Evolutionary conservation across 139 green algal species (phyloP).

Genomic region (Chlorella vulgaris): DNA sequence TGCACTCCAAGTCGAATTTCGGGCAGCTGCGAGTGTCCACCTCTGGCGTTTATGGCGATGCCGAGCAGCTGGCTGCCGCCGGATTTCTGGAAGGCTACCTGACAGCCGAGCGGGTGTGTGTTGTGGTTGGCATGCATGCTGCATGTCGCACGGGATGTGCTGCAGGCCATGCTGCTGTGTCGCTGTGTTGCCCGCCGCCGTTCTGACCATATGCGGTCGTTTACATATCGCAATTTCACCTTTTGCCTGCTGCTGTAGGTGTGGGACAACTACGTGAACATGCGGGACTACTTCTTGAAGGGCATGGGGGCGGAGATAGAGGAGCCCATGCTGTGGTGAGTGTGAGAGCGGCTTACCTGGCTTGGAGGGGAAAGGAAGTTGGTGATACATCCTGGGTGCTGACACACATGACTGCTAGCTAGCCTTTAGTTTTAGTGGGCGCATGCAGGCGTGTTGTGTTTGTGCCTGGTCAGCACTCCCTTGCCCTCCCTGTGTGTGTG

Average conservation of each 20-base stretch:
- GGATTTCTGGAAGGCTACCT: conserved; percentile 72
- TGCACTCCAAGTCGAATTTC: conserved; percentile 58
- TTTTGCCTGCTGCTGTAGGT: neutral
- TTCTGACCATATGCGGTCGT: no score
- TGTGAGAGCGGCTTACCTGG: neutral
- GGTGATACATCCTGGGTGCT: neutral
- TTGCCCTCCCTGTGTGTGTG: neutral
- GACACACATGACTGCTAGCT: no score
- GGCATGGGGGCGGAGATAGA: conserved; percentile 1
- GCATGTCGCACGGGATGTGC: neutral
- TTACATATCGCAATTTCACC: no score
- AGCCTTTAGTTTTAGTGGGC: neutral
- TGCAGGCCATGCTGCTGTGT: neutral
- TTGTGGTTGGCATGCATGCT: no score
- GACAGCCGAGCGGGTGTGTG: neutral
- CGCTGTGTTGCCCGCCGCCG: no score
- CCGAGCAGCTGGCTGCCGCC: conserved; percentile 48
- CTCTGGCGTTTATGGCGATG: conserved; percentile 9
- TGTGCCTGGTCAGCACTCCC: neutral
- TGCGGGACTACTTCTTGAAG: conserved; percentile 2
- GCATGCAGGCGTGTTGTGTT: neutral
- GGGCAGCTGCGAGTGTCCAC: conserved; percentile 60
- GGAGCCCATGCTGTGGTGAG: conserved; percentile 44
- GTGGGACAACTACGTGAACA: conserved; percentile 27
- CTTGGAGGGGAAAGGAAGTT: neutral